These are phyloP conservation scores for Lactarius vividus DNA, from an alignment of 768 basidiomycete genomes.

Conservation along the genomic window DNA sequence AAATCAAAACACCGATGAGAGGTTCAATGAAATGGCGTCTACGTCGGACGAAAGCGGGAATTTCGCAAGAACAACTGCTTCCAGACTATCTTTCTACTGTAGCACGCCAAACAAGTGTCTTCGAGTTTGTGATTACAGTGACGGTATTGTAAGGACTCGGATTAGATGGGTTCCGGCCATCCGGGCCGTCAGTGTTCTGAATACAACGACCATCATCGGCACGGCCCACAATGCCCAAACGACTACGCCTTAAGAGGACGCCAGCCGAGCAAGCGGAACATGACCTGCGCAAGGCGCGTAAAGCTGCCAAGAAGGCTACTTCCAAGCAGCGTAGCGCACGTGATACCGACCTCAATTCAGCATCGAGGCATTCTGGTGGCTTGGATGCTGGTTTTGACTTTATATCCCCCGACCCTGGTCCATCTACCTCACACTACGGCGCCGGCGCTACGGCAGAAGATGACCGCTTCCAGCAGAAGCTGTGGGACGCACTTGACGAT, in stretches of 20 bases:
- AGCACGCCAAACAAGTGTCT: background rate
- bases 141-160: too few species aligned
- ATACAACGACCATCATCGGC: background rate
- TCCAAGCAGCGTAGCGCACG: background rate
- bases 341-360: background rate
- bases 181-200: conserved; percentile 7
- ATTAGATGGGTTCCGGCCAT: background rate
- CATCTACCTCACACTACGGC: conserved; percentile 37
- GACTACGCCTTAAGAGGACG: conserved; percentile 41
- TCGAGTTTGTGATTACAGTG: background rate
- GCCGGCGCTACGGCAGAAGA: conserved; percentile 57
- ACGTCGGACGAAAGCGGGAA: background rate
- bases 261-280: conserved; percentile 39
- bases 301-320: conserved; percentile 51
- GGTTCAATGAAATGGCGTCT: background rate
- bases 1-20: background rate
- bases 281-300: conserved; percentile 41
- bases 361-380: conserved; percentile 30
- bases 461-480: conserved; percentile 63
- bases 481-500: conserved; percentile 69
- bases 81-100: background rate
- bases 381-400: conserved; percentile 5
- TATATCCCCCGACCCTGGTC: conserved; percentile 33
- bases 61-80: background rate
- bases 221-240: conserved; percentile 20